These are phyloP conservation scores for Populus davidiana DNA, from an alignment of 345 rosid species.

Conservation along the genomic window DNA sequence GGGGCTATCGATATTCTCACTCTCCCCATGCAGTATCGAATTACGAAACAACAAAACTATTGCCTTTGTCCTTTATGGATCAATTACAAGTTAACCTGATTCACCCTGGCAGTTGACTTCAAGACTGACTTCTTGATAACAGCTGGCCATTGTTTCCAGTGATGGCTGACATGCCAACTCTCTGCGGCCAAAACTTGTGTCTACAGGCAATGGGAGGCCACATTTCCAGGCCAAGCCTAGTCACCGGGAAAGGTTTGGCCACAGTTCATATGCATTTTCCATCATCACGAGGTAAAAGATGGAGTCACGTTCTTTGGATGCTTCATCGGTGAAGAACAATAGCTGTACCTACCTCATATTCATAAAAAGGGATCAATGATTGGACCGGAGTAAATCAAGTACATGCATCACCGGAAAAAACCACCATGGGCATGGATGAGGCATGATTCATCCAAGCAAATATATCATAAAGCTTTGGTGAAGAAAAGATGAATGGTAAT, in stretches of 20 bases:
- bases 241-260: neutral
- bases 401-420: neutral
- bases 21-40: neutral
- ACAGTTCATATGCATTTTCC: neutral
- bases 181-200: neutral
- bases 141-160: neutral
- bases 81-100: neutral
- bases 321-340: neutral
- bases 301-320: neutral
- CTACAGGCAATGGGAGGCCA: neutral
- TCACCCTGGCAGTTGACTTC: neutral
- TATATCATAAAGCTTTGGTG: neutral
- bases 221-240: neutral
- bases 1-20: neutral
- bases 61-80: neutral
- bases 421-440: too few species aligned
- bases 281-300: neutral
- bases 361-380: too few species aligned
- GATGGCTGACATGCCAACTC: neutral
- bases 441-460: neutral
- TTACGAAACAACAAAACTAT: neutral
- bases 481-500: neutral
- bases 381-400: neutral
- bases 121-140: neutral
- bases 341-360: neutral